A percentile compares a stretch with the other conserved stretches of the same genome.
Conservation (phyloP, 2,329 filamentous ascomycete species). For the Monosporascus sp. region DNA sequence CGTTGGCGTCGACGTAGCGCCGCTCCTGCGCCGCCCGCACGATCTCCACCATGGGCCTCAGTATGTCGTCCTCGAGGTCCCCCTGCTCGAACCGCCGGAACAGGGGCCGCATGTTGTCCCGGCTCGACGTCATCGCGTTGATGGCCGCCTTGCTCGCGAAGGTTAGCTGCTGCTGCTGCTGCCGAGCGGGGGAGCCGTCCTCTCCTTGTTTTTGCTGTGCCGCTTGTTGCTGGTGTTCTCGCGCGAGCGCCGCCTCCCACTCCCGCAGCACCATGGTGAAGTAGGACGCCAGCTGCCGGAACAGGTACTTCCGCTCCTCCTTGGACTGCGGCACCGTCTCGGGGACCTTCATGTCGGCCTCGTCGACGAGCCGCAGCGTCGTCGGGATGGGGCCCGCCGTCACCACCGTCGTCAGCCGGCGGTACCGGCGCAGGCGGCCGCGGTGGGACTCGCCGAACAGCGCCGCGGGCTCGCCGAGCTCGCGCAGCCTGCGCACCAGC, state of each 20-base stretch:
- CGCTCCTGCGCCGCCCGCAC: slow-evolving; percentile 85
- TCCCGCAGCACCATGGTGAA: slow-evolving; percentile 93
- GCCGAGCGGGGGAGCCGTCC: slow-evolving; percentile 51
- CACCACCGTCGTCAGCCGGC: slow-evolving; percentile 55
- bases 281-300: slow-evolving; percentile 85
- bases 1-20: slow-evolving; percentile 92
- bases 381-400: slow-evolving; percentile 82
- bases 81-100: slow-evolving; percentile 84
- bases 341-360: slow-evolving; percentile 82
- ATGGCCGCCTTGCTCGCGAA: slow-evolving; percentile 77
- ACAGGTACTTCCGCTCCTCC: slow-evolving; percentile 65
- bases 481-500: slow-evolving; percentile 62
- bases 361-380: slow-evolving; percentile 70
- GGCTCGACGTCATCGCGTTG: slow-evolving; percentile 79
- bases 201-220: not conserved
- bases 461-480: slow-evolving; percentile 64
- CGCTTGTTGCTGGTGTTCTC: slow-evolving; percentile 39
- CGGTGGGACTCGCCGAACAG: slow-evolving; percentile 80
- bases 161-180: slow-evolving; percentile 46
- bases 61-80: slow-evolving; percentile 71
- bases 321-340: slow-evolving; percentile 57
- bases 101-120: slow-evolving; percentile 81
- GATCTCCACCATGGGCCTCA: slow-evolving; percentile 84
- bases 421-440: slow-evolving; percentile 65
- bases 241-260: slow-evolving; percentile 74